These are phyloP conservation scores for Talaromyces sp. DNA, from an alignment of 2,329 filamentous ascomycete species.

Conservation along the genomic window DNA sequence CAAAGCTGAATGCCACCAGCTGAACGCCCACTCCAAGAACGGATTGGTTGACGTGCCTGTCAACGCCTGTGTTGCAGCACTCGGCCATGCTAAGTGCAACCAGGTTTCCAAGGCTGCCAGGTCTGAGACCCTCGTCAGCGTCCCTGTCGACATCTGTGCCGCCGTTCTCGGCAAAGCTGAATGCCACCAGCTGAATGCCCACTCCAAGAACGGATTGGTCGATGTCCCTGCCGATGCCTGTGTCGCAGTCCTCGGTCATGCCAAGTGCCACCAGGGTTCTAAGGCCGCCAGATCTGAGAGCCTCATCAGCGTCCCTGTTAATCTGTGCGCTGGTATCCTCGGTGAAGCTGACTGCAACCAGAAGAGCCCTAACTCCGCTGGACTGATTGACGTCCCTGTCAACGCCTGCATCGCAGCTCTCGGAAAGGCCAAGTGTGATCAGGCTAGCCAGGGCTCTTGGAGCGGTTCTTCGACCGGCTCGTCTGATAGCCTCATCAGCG, in stretches of 20 bases:
- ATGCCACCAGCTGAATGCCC: constrained; percentile 16
- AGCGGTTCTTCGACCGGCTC: not conserved
- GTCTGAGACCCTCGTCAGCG: constrained; percentile 14
- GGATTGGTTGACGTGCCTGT: constrained; percentile 20
- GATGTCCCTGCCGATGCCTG: constrained; percentile 15
- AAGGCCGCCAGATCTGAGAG: constrained; percentile 5
- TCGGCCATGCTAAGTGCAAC: constrained; percentile 21
- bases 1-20: constrained; percentile 18
- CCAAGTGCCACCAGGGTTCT: constrained; percentile 20
- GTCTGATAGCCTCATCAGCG: constrained; percentile 16
- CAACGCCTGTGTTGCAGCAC: constrained; percentile 14
- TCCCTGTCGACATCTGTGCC: constrained; percentile 19
- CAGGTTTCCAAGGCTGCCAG: constrained; percentile 13
- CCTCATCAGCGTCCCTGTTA: constrained; percentile 23
- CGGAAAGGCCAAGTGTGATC: constrained; percentile 19
- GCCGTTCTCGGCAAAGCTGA: constrained; percentile 19
- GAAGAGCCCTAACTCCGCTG: constrained; percentile 10
- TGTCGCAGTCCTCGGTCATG: constrained; percentile 17
- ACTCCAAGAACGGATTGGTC: constrained; percentile 17
- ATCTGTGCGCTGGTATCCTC: constrained; percentile 22
- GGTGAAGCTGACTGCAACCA: constrained; percentile 21
- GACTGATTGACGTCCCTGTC: constrained; percentile 22
- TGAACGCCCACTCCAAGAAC: constrained; percentile 7
- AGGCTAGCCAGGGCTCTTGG: no score
- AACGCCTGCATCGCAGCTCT: constrained; percentile 22